Evolutionary conservation across 2,329 filamentous ascomycete genomes (phyloP), one percentile per base, ranked within the genome.

Genomic region (Rutstroemia sp.): DNA sequence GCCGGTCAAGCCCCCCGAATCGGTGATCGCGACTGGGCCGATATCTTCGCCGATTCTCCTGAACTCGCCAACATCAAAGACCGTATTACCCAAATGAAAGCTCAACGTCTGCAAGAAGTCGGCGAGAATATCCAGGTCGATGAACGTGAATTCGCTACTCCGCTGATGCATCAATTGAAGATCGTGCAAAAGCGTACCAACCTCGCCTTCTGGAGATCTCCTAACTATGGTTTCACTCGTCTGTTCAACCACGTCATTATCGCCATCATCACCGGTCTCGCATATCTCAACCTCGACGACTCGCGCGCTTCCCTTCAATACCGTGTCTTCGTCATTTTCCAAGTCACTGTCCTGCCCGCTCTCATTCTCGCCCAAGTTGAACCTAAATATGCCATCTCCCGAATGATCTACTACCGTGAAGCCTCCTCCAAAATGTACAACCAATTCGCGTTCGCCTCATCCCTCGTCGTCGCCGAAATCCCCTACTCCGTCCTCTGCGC

Each of bases 241-340:
- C 75, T 95, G 17, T 95, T 92, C 76, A 92, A 88, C 68, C 90
- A 95, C 69, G 75, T 92, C 58, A 81, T 84, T 59, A 88, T 95
- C 61, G 86, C 88, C 1, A 67, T 95, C 14, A 74, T 95, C 55
- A 89, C 87, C 0, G 91, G 91, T 63, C 78, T 95, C 12, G 86
- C 86, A 36, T 96, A 87, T 70, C 76, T 95, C 48, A 81, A 89
- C 59, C 81, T 95, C 8, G 84, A 92, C 67, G 73, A 91, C 65
- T 90, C 87, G 2, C 81, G 87, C 9, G 75, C 85, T 1, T 88
- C 86, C 1, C 78, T 96, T 4, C 91, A 96, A 71, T 88, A 94
- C 75, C 85, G 86, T 58, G 81, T 96, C 60, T 96, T 96, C 71
- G 83, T 92, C 71, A 88, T 94, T 70, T 96, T 96, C 80, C 89